Percentiles rank a stretch among this genome's conserved stretches.
These are phyloP conservation scores for Pinus albicaulis DNA, from an alignment of 75 land plant genomes.

Conservation along the genomic window DNA sequence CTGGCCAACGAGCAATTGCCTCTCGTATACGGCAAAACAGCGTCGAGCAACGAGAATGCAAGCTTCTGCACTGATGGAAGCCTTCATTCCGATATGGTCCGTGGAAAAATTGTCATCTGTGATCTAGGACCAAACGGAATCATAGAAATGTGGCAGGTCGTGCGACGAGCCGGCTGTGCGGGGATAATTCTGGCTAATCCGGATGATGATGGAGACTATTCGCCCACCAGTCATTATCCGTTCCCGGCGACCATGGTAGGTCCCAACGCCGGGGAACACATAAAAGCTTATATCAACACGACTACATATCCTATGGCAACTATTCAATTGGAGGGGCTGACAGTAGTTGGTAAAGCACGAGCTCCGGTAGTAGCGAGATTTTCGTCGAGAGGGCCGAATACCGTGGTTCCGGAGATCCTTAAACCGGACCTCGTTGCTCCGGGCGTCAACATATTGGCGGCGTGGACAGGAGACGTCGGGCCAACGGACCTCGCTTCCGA, in stretches of 20 bases:
- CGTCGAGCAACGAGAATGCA: not conserved
- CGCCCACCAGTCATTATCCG: not conserved
- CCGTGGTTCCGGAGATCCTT: conserved; percentile 25
- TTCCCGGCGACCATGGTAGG: conserved; percentile 14
- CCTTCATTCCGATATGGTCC: conserved; percentile 23
- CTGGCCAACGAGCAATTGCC: not conserved
- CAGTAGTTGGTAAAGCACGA: not conserved
- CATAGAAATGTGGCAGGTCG: conserved; percentile 1
- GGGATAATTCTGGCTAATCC: conserved; percentile 21
- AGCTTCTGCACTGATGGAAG: conserved; percentile 12
- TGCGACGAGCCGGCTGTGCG: conserved; percentile 28
- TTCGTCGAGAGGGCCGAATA: conserved; percentile 54
- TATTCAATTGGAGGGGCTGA: not conserved
- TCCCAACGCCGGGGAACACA: conserved; percentile 9
- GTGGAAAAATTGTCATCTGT: conserved; percentile 31
- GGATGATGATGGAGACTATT: not conserved
- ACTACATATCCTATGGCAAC: not conserved
- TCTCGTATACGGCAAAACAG: not conserved
- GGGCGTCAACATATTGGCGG: conserved; percentile 41
- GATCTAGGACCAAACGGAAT: not conserved
- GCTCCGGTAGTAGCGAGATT: conserved; percentile 65
- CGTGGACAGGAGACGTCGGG: too few relatives aligned
- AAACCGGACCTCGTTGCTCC: conserved; percentile 58
- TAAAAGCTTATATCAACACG: conserved; percentile 20
- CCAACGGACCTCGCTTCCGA: not conserved